Conservation (phyloP, 306 rosid genomes). For the Cucurbita maxima region DNA sequence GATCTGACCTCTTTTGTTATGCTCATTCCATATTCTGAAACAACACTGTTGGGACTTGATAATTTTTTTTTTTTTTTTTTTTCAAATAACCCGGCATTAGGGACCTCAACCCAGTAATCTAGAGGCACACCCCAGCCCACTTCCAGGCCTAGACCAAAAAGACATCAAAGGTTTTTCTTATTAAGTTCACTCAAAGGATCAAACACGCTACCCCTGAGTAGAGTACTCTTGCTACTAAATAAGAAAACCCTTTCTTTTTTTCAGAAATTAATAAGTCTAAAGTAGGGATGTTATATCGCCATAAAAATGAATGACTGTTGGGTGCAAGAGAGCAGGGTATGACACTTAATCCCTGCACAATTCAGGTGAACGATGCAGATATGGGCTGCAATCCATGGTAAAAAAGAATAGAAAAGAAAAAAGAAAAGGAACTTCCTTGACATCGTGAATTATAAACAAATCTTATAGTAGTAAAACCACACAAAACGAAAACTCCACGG, state of each 20-base stretch:
- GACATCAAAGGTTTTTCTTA: not conserved
- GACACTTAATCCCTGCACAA: not conserved
- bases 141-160: not conserved
- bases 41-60: not conserved
- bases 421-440: not conserved
- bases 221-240: not conserved
- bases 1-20: not conserved
- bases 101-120: not conserved
- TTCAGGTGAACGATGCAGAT: not conserved
- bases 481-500: not conserved
- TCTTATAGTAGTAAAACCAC: conserved; percentile 4
- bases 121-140: not conserved
- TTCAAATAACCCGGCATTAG: no score
- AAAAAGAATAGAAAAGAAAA: not conserved
- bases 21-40: not conserved
- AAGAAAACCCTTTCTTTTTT: not conserved
- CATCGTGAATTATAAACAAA: not conserved
- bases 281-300: not conserved
- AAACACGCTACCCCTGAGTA: not conserved
- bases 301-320: not conserved
- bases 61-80: not conserved
- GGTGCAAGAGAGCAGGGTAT: not conserved
- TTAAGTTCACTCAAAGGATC: not conserved
- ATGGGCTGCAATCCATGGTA: not conserved
- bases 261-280: not conserved